Percentiles rank a stretch among this genome's conserved stretches.
These are phyloP conservation scores for Fusarium pilosicola DNA, from an alignment of 2,329 filamentous ascomycete genomes.

Conservation along the genomic window DNA sequence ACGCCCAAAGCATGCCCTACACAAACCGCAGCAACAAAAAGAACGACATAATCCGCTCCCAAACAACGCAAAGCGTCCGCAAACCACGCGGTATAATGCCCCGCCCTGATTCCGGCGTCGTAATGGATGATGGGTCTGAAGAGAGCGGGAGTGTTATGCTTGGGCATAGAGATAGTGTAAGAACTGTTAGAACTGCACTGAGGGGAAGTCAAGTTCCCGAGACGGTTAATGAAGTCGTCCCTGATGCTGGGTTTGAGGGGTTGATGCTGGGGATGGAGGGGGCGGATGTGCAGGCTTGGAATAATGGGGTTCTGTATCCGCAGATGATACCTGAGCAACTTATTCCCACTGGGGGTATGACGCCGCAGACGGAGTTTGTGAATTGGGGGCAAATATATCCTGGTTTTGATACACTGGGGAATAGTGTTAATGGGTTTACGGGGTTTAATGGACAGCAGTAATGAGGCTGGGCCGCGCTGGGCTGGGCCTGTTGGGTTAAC, in stretches of 20 bases:
- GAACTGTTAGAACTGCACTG: conserved; percentile 39
- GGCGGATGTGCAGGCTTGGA: conserved; percentile 46
- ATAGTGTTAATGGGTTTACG: conserved; percentile 38
- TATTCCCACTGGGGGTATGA: conserved; percentile 28
- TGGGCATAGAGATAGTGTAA: conserved; percentile 46
- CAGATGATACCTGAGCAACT: conserved; percentile 42
- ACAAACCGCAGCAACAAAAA: conserved; percentile 55
- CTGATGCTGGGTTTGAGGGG: conserved; percentile 27
- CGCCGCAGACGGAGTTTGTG: conserved; percentile 42
- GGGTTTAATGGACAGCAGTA: conserved; percentile 39
- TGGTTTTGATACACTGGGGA: conserved; percentile 34
- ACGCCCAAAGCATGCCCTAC: conserved; percentile 52
- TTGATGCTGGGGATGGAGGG: conserved; percentile 22
- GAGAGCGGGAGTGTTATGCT: conserved; percentile 50
- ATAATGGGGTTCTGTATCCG: conserved; percentile 41
- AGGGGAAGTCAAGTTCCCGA: conserved; percentile 42
- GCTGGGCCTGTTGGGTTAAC: conserved; percentile 32
- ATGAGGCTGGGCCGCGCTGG: not conserved
- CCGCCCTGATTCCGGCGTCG: conserved; percentile 52
- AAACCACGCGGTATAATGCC: conserved; percentile 43
- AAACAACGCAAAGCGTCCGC: conserved; percentile 31
- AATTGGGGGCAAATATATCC: conserved; percentile 44
- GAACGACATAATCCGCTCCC: conserved; percentile 43
- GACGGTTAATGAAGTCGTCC: conserved; percentile 33
- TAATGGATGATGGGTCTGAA: conserved; percentile 53